Percentiles rank a stretch among this genome's conserved stretches.
These are phyloP conservation scores for Vickermania ingenoplastis DNA, from an alignment of 208 protist genomes.

Conservation along the genomic window DNA sequence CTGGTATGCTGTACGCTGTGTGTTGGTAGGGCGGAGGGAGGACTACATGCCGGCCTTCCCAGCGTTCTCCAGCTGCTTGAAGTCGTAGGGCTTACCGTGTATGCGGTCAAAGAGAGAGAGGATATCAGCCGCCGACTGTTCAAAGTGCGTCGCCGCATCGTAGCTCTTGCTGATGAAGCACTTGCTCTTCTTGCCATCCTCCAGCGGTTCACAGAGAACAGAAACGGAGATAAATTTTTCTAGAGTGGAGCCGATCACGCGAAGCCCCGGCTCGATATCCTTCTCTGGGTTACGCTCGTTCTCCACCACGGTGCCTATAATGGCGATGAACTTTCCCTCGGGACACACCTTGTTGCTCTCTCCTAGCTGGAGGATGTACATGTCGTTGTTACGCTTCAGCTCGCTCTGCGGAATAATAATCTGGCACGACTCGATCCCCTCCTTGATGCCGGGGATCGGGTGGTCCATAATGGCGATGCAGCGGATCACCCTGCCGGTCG, in stretches of 20 bases:
- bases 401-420: slow-evolving; percentile 98
- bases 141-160: slow-evolving; percentile 98
- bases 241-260: slow-evolving; percentile 89
- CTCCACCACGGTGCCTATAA: slow-evolving; percentile 97
- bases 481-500: slow-evolving; percentile 92
- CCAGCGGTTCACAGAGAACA: slow-evolving; percentile 85
- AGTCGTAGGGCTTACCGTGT: slow-evolving; percentile 90
- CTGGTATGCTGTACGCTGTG: too few relatives aligned
- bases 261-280: slow-evolving; percentile 91
- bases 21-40: too few relatives aligned
- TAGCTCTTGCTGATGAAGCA: slow-evolving; percentile 96
- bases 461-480: slow-evolving; percentile 97
- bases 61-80: slow-evolving; percentile 54
- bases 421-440: slow-evolving; percentile 84
- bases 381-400: slow-evolving; percentile 92
- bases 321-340: slow-evolving; percentile 96
- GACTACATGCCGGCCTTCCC: neutral
- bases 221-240: slow-evolving; percentile 87
- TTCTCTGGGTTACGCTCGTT: slow-evolving; percentile 86
- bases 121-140: slow-evolving; percentile 96
- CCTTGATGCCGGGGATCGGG: slow-evolving; percentile 78
- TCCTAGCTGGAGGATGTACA: slow-evolving; percentile 96
- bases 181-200: slow-evolving; percentile 83
- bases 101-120: slow-evolving; percentile 95
- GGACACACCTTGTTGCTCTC: slow-evolving; percentile 93